Percentiles rank a stretch among this genome's conserved stretches.
These are phyloP conservation scores for Lipomyces yamanashiensis DNA, from an alignment of 805 yeast species.

Conservation along the genomic window DNA sequence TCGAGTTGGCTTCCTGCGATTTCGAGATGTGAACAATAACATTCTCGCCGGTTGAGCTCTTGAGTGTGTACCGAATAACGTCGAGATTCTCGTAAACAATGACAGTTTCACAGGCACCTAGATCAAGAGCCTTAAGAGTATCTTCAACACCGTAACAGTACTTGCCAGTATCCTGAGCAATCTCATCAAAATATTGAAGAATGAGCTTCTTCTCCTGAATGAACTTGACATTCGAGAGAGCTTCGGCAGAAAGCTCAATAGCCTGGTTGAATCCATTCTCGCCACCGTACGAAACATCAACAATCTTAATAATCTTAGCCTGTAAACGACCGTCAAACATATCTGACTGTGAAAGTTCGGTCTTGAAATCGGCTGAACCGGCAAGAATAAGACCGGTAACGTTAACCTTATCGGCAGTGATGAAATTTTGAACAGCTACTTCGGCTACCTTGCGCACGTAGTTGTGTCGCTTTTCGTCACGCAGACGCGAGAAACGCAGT, in stretches of 20 bases:
- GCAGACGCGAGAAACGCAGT: conserved; percentile 95
- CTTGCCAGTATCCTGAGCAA: conserved; percentile 95
- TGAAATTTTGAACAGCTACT: conserved; percentile 95
- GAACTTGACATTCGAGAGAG: conserved; percentile 94
- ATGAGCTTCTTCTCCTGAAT: conserved; percentile 97
- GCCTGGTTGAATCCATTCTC: conserved; percentile 99
- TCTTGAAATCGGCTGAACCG: conserved; percentile 99
- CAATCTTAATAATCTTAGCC: conserved; percentile 85
- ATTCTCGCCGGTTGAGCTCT: conserved; percentile 79
- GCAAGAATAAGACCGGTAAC: conserved; percentile 95
- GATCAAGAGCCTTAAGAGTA: conserved; percentile 92
- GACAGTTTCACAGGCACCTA: conserved; percentile 92
- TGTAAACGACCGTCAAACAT: conserved; percentile 88
- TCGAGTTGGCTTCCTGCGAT: conserved; percentile 43
- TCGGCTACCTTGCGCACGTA: conserved; percentile 98
- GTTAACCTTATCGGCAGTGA: conserved; percentile 90
- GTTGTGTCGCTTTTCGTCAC: conserved; percentile 99
- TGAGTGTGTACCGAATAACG: conserved; percentile 78
- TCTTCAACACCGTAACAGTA: conserved; percentile 98
- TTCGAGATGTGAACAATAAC: conserved; percentile 75
- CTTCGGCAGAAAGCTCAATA: conserved; percentile 95
- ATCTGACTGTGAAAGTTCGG: conserved; percentile 89
- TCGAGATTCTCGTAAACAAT: conserved; percentile 94
- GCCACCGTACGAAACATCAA: conserved; percentile 98
- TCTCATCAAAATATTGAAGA: conserved; percentile 92